These are phyloP conservation scores for Forsythia suspensa DNA, from an alignment of 257 asterid genomes.

Conservation along the genomic window DNA sequence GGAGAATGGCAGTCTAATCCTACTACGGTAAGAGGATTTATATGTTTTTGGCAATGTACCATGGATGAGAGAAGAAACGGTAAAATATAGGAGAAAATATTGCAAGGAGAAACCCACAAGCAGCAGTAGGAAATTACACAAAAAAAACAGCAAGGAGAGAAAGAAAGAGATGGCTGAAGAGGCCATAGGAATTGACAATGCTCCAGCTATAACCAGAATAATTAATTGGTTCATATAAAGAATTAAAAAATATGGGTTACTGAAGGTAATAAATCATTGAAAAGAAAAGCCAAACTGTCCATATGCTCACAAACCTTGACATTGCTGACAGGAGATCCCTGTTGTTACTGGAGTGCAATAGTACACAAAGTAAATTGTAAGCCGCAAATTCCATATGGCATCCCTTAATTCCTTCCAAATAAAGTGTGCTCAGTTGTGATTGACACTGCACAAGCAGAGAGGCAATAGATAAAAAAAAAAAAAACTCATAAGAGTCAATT, in stretches of 20 bases:
- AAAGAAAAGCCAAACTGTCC: constrained; percentile 6
- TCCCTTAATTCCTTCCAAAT: constrained; percentile 92
- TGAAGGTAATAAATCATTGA: constrained; percentile 1
- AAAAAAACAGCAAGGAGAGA: constrained; percentile 6
- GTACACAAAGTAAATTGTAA: constrained; percentile 85
- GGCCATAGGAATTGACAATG: background rate
- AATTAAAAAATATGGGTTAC: background rate
- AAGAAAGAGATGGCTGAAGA: background rate
- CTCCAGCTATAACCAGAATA: background rate
- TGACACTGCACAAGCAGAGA: constrained; percentile 78
- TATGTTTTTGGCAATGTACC: constrained; percentile 1
- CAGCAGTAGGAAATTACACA: background rate
- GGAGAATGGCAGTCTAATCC: background rate
- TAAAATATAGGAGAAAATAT: background rate
- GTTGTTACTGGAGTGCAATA: constrained; percentile 83
- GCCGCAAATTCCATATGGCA: constrained; percentile 94
- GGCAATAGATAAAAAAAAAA: constrained; percentile 28
- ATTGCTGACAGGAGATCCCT: constrained; percentile 92
- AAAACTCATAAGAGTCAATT: constrained; percentile 3
- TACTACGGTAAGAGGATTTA: background rate
- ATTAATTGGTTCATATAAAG: background rate
- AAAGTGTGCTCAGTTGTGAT: constrained; percentile 88
- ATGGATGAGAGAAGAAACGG: background rate
- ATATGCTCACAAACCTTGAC: constrained; percentile 74
- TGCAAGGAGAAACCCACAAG: background rate